Base-by-base conservation (phyloP, 805 yeast genomes). In the Candida koratica region DNA sequence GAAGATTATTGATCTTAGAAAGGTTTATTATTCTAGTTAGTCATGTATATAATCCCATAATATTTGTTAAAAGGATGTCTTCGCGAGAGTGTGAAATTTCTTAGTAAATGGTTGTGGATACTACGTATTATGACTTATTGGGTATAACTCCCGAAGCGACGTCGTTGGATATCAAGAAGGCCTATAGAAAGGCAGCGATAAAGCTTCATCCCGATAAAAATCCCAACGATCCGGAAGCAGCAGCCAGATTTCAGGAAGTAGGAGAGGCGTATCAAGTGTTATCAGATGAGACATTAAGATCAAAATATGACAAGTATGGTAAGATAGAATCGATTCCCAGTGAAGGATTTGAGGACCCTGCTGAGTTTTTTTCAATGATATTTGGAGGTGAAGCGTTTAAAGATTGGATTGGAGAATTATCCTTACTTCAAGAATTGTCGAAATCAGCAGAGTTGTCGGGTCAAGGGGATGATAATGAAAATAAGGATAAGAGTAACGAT, bases 1-100 rank as follows among this genome's bases (percentile, higher is more conserved):
- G 75, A 87, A 87, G 73, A 75, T 90, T 53, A 88, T 87, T 25
- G 97, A 93, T 61, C 81, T 93, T 55, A 82, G 94, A 61, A 85
- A 84, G 67, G 79, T 86, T 27, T 93, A 90, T 68, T 88, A 87
- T 60, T 76, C 84, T 24, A 61, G 64, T 29, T 64, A 28, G 12
- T 26, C 24, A 22, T 32, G 28, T 27, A 28, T 30, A 30, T 16
- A 18, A 20, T 30, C 18, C n/a, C n/a, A n/a, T n/a, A n/a, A n/a
- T n/a, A n/a, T n/a, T n/a, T n/a, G 26, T 6, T 24, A 12, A 15
- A 15, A 25, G 29, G 30, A 25, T 17, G 22, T 23, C 14, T 17
- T 17, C 17, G 26, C 26, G 12, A 10, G 25, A 25, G 34, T 16
- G 34, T 31, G 34, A 31, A 28, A 20, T 12, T 31, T 31, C 34